phyloP scores from a whole-genome alignment of 257 asterid genomes.

The Solanum neorickii region DNA sequence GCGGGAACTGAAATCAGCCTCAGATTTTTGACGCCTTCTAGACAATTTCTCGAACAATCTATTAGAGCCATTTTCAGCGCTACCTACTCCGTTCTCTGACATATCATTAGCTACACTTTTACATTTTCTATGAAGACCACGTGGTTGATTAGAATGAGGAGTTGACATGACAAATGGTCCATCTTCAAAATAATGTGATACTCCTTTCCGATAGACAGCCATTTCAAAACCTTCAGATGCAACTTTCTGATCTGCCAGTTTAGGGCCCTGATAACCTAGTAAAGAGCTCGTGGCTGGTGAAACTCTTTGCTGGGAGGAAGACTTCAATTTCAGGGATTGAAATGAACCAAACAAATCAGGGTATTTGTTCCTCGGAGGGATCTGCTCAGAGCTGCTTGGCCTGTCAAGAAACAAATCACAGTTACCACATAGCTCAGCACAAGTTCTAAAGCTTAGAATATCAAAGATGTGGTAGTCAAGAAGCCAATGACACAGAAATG shows the following conservation, averaged over 20 bases:
- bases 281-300: constrained; percentile 54
- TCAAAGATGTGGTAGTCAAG: not conserved
- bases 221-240: constrained; percentile 48
- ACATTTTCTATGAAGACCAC: constrained; percentile 46
- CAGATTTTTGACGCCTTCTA: constrained; percentile 55
- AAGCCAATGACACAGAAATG: not conserved
- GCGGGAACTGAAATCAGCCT: constrained; percentile 29
- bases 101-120: constrained; percentile 48
- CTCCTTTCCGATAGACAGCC: constrained; percentile 39
- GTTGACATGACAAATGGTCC: constrained; percentile 24
- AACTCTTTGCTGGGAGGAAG: constrained; percentile 37
- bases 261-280: constrained; percentile 45
- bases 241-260: constrained; percentile 20
- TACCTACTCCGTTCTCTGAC: constrained; percentile 29
- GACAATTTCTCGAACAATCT: constrained; percentile 38
- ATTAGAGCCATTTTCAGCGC: constrained; percentile 22
- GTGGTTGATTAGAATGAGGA: constrained; percentile 28
- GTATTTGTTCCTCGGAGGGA: constrained; percentile 28
- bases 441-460: not conserved
- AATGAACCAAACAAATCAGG: constrained; percentile 67
- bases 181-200: constrained; percentile 41
- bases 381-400: constrained; percentile 44
- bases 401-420: constrained; percentile 32
- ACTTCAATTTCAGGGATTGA: constrained; percentile 52
- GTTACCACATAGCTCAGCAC: not conserved